phyloP scores from a whole-genome alignment of 305 asterid species.

The Coffea humblotiana region DNA sequence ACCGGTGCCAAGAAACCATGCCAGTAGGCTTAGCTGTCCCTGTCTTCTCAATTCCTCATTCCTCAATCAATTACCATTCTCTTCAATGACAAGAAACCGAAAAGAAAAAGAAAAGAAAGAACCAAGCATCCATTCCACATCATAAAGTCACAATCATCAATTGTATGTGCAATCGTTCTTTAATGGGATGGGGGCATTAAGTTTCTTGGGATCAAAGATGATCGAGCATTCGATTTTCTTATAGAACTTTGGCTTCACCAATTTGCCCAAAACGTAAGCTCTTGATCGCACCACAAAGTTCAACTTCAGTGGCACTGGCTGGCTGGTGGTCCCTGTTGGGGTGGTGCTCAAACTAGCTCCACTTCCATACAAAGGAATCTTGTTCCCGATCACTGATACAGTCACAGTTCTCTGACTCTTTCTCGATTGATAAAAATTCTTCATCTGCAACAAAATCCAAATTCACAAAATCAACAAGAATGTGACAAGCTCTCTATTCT shows the following conservation, averaged over 20 bases:
- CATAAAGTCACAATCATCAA: slow-evolving; percentile 21
- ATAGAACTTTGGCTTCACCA: slow-evolving; percentile 76
- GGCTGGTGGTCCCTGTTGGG: slow-evolving; percentile 48
- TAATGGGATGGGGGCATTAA: slow-evolving; percentile 49
- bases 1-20: not conserved
- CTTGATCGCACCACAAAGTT: slow-evolving; percentile 59
- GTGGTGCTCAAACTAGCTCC: slow-evolving; percentile 72
- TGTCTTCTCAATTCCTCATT: not conserved
- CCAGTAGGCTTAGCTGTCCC: not conserved
- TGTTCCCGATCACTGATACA: slow-evolving; percentile 60
- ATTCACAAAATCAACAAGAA: slow-evolving; percentile 12
- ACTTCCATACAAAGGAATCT: slow-evolving; percentile 76
- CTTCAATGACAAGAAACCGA: slow-evolving; percentile 2
- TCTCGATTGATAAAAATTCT: slow-evolving; percentile 64
- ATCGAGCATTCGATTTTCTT: slow-evolving; percentile 57
- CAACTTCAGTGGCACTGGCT: slow-evolving; percentile 57
- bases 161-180: slow-evolving; percentile 62
- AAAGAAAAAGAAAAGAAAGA: slow-evolving; percentile 9
- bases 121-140: not conserved
- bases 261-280: slow-evolving; percentile 74
- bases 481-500: not conserved
- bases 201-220: slow-evolving; percentile 45
- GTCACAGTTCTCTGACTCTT: slow-evolving; percentile 49
- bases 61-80: slow-evolving; percentile 2
- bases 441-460: slow-evolving; percentile 47